A percentile compares a stretch with the other conserved stretches of the same genome.
Conservation (phyloP, 352 stramenopile species). For the Halophytophthora batemanensis region DNA sequence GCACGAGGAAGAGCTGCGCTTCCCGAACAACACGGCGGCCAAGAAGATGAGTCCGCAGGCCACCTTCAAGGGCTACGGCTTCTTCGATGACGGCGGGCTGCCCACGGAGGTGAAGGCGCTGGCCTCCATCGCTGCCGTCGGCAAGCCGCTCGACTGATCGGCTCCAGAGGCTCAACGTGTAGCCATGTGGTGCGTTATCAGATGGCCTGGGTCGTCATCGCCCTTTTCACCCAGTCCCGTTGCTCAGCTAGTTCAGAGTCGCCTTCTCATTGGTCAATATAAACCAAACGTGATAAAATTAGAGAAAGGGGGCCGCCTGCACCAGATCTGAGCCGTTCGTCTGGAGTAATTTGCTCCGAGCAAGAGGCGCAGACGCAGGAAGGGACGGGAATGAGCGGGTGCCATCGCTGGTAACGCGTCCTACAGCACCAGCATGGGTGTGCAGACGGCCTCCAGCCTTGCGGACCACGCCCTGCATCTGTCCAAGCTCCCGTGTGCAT, state of each 20-base stretch:
- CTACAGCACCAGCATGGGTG: too few species aligned
- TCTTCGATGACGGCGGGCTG: conserved; percentile 63
- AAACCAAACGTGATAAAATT: too few species aligned
- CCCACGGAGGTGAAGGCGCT: conserved; percentile 30
- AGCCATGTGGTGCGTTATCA: conserved; percentile 3
- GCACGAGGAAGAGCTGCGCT: conserved; percentile 74
- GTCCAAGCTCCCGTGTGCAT: too few species aligned
- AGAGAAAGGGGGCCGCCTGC: too few species aligned
- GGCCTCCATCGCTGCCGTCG: conserved; percentile 26
- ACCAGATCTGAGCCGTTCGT: too few species aligned
- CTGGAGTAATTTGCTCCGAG: too few species aligned
- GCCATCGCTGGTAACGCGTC: too few species aligned
- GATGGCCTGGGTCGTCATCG: background rate
- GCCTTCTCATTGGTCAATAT: too few species aligned
- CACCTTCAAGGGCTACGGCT: conserved; percentile 73
- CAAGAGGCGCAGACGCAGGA: too few species aligned
- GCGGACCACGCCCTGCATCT: too few species aligned
- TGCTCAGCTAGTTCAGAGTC: background rate
- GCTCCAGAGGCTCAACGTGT: conserved; percentile 2
- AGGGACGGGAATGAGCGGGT: too few species aligned
- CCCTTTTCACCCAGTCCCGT: background rate
- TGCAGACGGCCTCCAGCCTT: too few species aligned
- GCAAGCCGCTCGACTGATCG: conserved; percentile 31
- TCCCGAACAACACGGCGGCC: conserved; percentile 53
- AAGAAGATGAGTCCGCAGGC: conserved; percentile 49